Conservation (phyloP, 768 basidiomycete genomes). For the Hortiboletus flavorubellus region DNA sequence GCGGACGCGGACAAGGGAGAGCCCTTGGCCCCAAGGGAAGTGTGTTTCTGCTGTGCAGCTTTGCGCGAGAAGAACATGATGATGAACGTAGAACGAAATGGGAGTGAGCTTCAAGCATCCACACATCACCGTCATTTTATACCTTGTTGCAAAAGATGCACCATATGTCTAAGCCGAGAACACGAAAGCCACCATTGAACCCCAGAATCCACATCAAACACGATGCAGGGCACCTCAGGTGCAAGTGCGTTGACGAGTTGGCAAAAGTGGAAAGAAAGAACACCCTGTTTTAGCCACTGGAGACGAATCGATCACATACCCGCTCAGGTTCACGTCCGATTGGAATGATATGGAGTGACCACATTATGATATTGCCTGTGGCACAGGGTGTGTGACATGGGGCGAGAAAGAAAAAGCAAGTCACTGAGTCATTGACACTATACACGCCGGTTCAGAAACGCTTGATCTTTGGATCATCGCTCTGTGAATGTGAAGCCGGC, state of each 20-base stretch:
- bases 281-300: neutral
- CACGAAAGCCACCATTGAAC: conserved; percentile 2
- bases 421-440: neutral
- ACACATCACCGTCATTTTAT: conserved; percentile 12
- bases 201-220: conserved; percentile 4
- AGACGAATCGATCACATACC: neutral
- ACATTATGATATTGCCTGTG: neutral
- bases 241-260: neutral
- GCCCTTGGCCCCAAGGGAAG: neutral
- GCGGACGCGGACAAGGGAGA: conserved; percentile 17
- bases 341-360: neutral
- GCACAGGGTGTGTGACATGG: neutral
- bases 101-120: neutral
- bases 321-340: neutral
- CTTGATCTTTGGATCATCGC: no score
- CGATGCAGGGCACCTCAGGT: conserved; percentile 11
- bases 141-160: neutral
- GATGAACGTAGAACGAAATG: neutral
- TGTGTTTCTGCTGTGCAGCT: conserved; percentile 1
- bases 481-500: no score
- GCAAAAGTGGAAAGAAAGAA: conserved; percentile 9
- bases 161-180: neutral
- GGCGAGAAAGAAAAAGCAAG: neutral
- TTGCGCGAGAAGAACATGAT: conserved; percentile 17
- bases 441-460: no score